Percentiles rank a stretch among this genome's conserved stretches.
Evolutionary conservation across 2,329 filamentous ascomycete species (phyloP).

Genomic region (Neocucurbitaria cava): DNA sequence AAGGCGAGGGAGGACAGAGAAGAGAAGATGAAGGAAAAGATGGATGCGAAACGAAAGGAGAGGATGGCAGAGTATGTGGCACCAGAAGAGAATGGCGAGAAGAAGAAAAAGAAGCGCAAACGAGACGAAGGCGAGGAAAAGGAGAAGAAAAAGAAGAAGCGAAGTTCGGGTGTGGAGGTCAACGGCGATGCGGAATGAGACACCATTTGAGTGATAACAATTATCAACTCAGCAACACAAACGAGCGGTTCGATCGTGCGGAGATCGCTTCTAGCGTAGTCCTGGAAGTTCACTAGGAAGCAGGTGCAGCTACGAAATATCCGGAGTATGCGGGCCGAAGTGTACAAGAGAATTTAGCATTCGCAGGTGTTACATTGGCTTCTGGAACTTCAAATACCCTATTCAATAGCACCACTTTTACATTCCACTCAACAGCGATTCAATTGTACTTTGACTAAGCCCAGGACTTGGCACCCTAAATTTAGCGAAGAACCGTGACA

Average conservation of each 20-base stretch:
- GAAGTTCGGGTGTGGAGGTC: constrained; percentile 32
- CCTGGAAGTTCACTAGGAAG: not conserved
- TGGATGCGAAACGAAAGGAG: constrained; percentile 86
- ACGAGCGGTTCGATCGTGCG: not conserved
- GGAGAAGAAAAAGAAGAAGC: constrained; percentile 54
- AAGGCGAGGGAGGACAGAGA: constrained; percentile 79
- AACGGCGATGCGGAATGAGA: constrained; percentile 33
- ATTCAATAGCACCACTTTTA: constrained; percentile 13
- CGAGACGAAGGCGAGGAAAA: constrained; percentile 59
- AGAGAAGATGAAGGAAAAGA: constrained; percentile 85
- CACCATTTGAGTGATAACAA: not conserved
- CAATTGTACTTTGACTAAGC: constrained; percentile 9
- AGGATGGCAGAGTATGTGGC: constrained; percentile 86
- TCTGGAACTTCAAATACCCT: constrained; percentile 29
- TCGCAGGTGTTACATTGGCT: constrained; percentile 30
- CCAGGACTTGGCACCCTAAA: constrained; percentile 14
- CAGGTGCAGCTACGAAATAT: not conserved
- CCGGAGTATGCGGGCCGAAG: not conserved
- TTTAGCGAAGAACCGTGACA: constrained; percentile 18
- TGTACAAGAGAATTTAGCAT: constrained; percentile 19
- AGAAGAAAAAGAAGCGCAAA: constrained; percentile 56
- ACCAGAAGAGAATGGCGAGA: constrained; percentile 73
- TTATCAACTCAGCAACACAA: not conserved
- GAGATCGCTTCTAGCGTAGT: not conserved
- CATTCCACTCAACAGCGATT: not conserved